Evolutionary conservation across 441 rosid genomes (phyloP).

Genomic region (Adansonia madagascariensis): DNA sequence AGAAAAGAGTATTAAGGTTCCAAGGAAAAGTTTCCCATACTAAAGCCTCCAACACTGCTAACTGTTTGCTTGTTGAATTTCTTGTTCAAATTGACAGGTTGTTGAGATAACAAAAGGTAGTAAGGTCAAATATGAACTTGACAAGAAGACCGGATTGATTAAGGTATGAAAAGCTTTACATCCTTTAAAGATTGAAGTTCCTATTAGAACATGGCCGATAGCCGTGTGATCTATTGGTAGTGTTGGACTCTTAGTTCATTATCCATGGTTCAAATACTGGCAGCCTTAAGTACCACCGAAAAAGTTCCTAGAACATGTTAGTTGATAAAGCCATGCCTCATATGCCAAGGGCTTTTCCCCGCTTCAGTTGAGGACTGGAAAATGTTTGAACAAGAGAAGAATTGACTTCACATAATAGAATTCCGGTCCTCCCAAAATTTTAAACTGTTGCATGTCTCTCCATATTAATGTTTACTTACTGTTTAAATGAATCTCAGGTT

Average conservation of each 20-base stretch:
- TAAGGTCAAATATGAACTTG: slow-evolving; percentile 94
- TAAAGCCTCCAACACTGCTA: background rate
- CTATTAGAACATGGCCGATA: too few relatives aligned
- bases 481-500: slow-evolving; percentile 50
- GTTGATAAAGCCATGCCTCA: background rate
- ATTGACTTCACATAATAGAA: background rate
- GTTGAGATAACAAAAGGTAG: slow-evolving; percentile 95
- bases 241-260: too few relatives aligned
- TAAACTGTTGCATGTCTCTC: background rate
- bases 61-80: slow-evolving; percentile 15
- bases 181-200: background rate
- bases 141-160: slow-evolving; percentile 90
- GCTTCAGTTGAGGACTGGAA: slow-evolving; percentile 3
- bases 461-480: slow-evolving; percentile 24
- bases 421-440: background rate
- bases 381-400: background rate
- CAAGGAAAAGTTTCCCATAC: background rate
- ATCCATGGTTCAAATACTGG: too few relatives aligned
- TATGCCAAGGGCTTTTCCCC: background rate
- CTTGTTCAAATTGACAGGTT: slow-evolving; percentile 48
- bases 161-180: slow-evolving; percentile 49
- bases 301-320: slow-evolving; percentile 2
- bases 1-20: background rate
- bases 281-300: too few relatives aligned
- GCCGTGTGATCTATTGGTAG: too few relatives aligned